These are phyloP conservation scores for Iberis amara DNA, from an alignment of 441 rosid species.

Conservation along the genomic window DNA sequence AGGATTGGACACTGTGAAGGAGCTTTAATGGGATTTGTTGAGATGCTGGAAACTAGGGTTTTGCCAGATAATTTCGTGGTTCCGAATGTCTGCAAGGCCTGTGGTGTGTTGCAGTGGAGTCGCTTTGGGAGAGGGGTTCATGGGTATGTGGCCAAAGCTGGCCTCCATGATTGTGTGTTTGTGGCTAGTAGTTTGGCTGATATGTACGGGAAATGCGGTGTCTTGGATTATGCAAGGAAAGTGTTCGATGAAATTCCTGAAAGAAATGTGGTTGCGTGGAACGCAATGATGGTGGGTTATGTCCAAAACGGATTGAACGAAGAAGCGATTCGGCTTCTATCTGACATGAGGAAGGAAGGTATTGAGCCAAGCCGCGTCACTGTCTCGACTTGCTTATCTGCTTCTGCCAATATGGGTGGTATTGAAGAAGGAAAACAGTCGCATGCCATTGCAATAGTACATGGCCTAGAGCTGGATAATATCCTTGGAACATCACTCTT, in stretches of 20 bases:
- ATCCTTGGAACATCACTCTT: constrained; percentile 64
- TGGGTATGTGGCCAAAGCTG: constrained; percentile 50
- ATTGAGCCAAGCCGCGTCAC: constrained; percentile 55
- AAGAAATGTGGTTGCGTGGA: constrained; percentile 55
- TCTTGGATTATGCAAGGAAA: constrained; percentile 46
- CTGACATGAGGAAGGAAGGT: constrained; percentile 54
- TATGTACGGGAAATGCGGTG: constrained; percentile 61
- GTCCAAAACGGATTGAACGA: constrained; percentile 50
- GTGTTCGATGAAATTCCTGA: constrained; percentile 45
- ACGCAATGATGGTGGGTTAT: constrained; percentile 50
- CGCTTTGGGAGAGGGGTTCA: constrained; percentile 53
- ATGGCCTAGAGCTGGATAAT: constrained; percentile 55
- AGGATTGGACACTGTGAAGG: constrained; percentile 46
- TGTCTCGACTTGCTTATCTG: constrained; percentile 58
- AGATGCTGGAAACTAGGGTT: constrained; percentile 49
- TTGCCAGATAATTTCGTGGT: constrained; percentile 65
- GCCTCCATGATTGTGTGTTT: constrained; percentile 44
- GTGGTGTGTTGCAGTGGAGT: constrained; percentile 55
- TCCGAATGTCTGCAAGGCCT: constrained; percentile 71
- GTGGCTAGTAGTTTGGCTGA: constrained; percentile 57
- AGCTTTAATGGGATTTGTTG: constrained; percentile 50
- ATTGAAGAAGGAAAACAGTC: constrained; percentile 67
- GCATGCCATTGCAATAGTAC: constrained; percentile 53
- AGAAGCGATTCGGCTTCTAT: constrained; percentile 45
- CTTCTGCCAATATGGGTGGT: constrained; percentile 60